Base-by-base conservation (phyloP, 1,139 yeast genomes). In the Groenewaldozyma sp. region DNA sequence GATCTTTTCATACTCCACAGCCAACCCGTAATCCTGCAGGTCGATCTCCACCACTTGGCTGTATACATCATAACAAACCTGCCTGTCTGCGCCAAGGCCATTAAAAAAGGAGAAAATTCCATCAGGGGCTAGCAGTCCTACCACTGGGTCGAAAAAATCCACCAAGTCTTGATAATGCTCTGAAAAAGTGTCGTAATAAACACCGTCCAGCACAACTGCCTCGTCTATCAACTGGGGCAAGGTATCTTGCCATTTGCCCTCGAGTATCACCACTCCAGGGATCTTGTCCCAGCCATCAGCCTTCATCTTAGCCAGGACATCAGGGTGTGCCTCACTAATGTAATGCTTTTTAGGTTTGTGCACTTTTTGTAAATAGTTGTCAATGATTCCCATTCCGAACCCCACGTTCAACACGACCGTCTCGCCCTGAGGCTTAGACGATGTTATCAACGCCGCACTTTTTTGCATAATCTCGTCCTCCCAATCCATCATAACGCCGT, bases 401-500 rank as follows among this genome's bases (percentile, higher is more conserved):
- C 97, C 97, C 35, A 88, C 83, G 53, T 88, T 88, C 36, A 88
- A 65, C 2, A 88, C 74, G 9, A 74, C 62, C 28, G 69, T 73
- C 3, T 58, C 59, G 4, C 55, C 57, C n/a, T 27, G 17, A 26
- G 39, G 37, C 16, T 35, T 36, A n/a, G 20, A 28, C 6, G 42
- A 28, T 19, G 43, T 38, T 19, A 47, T 44, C 52, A 59, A 1
- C 45, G 56, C 27, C 42, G 94, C 81, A 1, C 94, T 94, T 18
- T 78, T 67, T 44, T 70, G 66, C 97, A 88, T 88, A 41, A 88
- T 69, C 22, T 77, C 76, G 3, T 76, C 71, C 59, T 88, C 97
- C 97, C 97, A 88, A 50, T 82, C 81, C 97, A 88, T 88, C 97
- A 88, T 88, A 2, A 88, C 96, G 21, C 96, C 97, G 54, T 88